Base-by-base conservation (phyloP, 2,329 filamentous ascomycete genomes). In the Calonectria pteridis region DNA sequence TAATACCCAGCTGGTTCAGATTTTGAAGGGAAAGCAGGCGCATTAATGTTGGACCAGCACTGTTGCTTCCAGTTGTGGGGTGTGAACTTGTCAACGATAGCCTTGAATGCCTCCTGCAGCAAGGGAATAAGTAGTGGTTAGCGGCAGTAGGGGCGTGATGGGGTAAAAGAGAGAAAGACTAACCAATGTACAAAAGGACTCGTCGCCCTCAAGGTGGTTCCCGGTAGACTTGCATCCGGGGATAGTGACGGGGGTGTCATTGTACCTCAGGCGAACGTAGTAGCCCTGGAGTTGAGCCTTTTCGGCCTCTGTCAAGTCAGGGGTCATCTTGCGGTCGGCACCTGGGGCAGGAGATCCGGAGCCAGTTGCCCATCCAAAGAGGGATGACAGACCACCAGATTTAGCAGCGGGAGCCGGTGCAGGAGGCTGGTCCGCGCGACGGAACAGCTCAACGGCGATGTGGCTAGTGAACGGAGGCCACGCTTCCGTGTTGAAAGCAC, bases 401-500 rank as follows among this genome's bases (percentile, higher is more conserved):
- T 75, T 72, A n/a, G 72, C 26, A 13, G 69, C n/a, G 18, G 71
- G 51, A 11, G 49, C 53, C 2, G 63, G 53, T 4, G 73, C 53
- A 26, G 81, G 51, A n/a, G 80, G 67, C 49, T 79, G 62, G 55
- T 83, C 79, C 50, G 85, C 82, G 77, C 91, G 89, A 50, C 90
- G 91, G 87, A 98, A 98, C 75, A 98, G 89, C 84, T 99, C 97
- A 69, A 99, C 88, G 37, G 97, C 96, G 76, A 99, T 90, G 80
- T 97, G 95, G 78, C 94, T 96, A 0, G 96, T 98, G 81, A 96
- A 99, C 0, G 95, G 96, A 0, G 97, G 97, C 97, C 97, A 99
- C 43, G 89, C 89, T 62, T 90, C 90, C 26, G 87, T 86, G 51
- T 94, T 88, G 82, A 95, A 97, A 3, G 94, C 94, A 3, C 96